A percentile compares a stretch with the other conserved stretches of the same genome.
phyloP scores from a whole-genome alignment of 192 early-diverging fungal species.

The Linnemannia elongata region DNA sequence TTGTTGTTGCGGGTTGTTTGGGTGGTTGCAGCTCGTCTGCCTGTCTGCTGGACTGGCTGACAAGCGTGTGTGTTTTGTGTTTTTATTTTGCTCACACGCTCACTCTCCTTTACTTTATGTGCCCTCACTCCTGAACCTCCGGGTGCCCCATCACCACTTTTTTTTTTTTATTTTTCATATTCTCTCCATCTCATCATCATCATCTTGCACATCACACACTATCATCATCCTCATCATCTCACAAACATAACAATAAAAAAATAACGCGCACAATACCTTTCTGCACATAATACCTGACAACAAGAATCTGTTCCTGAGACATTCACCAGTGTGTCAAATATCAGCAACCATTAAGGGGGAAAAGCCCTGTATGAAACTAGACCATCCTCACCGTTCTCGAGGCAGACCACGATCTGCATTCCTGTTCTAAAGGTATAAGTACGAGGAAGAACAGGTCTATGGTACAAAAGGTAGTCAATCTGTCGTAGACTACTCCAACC shows the following conservation, averaged over 20 bases:
- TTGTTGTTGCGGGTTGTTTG: not conserved
- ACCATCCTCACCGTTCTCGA: not conserved
- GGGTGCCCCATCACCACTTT: slow-evolving; percentile 9
- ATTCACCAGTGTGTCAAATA: not conserved
- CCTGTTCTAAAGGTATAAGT: too few relatives aligned
- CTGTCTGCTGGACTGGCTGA: too few relatives aligned
- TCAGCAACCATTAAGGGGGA: not conserved
- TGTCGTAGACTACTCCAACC: not conserved
- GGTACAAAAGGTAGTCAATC: not conserved
- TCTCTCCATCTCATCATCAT: not conserved
- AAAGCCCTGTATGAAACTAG: not conserved
- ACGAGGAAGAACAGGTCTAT: too few relatives aligned
- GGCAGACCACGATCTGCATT: too few relatives aligned
- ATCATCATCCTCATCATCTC: not conserved
- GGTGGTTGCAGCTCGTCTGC: not conserved
- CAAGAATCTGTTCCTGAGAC: not conserved
- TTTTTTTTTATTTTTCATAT: not conserved
- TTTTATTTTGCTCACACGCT: slow-evolving; percentile 4
- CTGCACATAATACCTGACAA: not conserved
- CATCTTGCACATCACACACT: not conserved
- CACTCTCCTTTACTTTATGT: not conserved
- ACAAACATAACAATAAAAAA: not conserved
- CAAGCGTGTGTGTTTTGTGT: not conserved
- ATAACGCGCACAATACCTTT: not conserved
- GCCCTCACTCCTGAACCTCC: not conserved